phyloP scores from a whole-genome alignment of 805 yeast genomes.

The Brettanomyces bruxellensis region DNA sequence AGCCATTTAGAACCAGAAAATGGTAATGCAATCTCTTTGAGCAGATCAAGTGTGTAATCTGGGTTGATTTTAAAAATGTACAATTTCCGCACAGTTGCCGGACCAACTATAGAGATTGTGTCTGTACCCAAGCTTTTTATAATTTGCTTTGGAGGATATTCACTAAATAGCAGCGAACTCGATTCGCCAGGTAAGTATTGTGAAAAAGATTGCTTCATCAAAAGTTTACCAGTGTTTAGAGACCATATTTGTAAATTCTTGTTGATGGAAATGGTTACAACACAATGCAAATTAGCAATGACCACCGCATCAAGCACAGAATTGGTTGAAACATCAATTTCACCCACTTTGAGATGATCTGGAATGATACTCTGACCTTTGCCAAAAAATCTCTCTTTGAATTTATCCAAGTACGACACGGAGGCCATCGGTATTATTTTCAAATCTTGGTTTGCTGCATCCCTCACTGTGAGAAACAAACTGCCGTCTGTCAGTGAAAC shows the following conservation, averaged over 20 bases:
- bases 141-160: slow-evolving; percentile 12
- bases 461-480: slow-evolving; percentile 43
- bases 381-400: slow-evolving; percentile 21
- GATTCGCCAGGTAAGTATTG: slow-evolving; percentile 14
- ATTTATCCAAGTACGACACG: slow-evolving; percentile 31
- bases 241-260: slow-evolving; percentile 56
- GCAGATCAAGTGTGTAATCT: slow-evolving; percentile 5
- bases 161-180: slow-evolving; percentile 12
- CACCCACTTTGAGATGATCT: slow-evolving; percentile 12
- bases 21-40: slow-evolving; percentile 10
- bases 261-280: slow-evolving; percentile 42
- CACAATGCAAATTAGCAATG: slow-evolving; percentile 4
- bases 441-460: slow-evolving; percentile 9
- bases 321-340: slow-evolving; percentile 14
- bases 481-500: slow-evolving; percentile 75
- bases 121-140: slow-evolving; percentile 7
- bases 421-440: slow-evolving; percentile 41
- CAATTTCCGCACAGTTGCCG: slow-evolving; percentile 15
- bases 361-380: slow-evolving; percentile 1
- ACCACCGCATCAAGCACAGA: slow-evolving; percentile 14
- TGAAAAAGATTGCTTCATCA: slow-evolving; percentile 15
- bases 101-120: slow-evolving; percentile 16
- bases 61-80: slow-evolving; percentile 14
- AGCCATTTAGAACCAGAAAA: slow-evolving; percentile 14
- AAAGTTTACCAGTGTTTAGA: slow-evolving; percentile 24